These are phyloP conservation scores for Immersiporthe knoxdaviesiana DNA, from an alignment of 2,329 filamentous ascomycete genomes.

Conservation along the genomic window DNA sequence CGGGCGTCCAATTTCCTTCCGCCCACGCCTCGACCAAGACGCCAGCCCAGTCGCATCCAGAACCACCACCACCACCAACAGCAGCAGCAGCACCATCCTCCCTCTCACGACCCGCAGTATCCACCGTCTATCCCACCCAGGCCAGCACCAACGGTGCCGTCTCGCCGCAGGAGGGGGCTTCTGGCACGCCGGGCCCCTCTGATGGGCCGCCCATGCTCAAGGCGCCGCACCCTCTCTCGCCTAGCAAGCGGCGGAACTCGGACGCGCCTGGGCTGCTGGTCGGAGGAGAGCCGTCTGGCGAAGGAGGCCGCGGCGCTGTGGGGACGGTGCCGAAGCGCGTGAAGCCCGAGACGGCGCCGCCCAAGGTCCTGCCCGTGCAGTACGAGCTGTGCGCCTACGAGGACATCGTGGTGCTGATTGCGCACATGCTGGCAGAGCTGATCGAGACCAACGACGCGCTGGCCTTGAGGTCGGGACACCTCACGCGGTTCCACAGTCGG, in stretches of 20 bases:
- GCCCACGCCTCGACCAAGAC: conserved; percentile 3
- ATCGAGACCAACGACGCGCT: conserved; percentile 91
- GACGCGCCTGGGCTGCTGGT: conserved; percentile 39
- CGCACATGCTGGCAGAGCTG: conserved; percentile 93
- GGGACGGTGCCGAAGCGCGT: conserved; percentile 53
- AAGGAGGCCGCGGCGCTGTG: conserved; percentile 32
- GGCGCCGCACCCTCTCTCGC: conserved; percentile 37
- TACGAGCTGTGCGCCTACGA: conserved; percentile 84
- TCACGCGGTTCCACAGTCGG: conserved; percentile 96
- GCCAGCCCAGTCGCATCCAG: conserved; percentile 27
- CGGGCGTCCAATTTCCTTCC: conserved; percentile 14
- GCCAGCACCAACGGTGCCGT: background rate
- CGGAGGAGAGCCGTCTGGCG: conserved; percentile 19
- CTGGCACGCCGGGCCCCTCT: conserved; percentile 28
- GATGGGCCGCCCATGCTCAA: conserved; percentile 35
- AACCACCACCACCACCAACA: background rate
- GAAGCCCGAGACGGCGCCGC: conserved; percentile 52
- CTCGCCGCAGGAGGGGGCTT: background rate
- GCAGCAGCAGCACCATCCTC: background rate
- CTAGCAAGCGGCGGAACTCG: conserved; percentile 50
- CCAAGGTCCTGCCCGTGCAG: conserved; percentile 66
- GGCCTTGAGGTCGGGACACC: conserved; percentile 79
- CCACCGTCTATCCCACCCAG: background rate
- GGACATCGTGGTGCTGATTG: conserved; percentile 87
- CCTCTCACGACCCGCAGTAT: conserved; percentile 8